phyloP scores from a whole-genome alignment of 306 rosid species.

The Prunus dulcis region DNA sequence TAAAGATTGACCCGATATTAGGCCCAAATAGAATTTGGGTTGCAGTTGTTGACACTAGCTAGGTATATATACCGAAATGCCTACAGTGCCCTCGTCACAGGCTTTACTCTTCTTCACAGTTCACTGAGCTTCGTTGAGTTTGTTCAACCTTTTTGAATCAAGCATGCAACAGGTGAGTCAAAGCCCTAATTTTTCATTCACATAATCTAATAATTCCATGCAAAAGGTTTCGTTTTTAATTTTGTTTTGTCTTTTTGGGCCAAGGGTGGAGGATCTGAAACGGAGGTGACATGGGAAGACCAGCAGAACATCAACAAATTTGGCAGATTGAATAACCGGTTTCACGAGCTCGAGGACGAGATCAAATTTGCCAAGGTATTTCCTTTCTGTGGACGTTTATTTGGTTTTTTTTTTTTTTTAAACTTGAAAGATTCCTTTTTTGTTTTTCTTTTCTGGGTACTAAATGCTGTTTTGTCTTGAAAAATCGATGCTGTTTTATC shows the following conservation, averaged over 20 bases:
- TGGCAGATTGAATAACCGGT: constrained; percentile 80
- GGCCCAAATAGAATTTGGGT: neutral
- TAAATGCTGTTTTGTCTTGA: neutral
- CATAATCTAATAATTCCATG: neutral
- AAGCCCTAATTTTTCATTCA: neutral
- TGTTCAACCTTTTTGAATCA: constrained; percentile 6
- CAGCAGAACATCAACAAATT: constrained; percentile 87
- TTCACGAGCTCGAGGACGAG: constrained; percentile 93
- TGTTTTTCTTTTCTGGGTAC: neutral
- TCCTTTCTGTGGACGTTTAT: neutral
- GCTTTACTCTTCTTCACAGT: neutral
- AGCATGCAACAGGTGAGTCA: constrained; percentile 35
- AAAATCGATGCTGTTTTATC: neutral
- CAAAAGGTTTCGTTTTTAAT: neutral
- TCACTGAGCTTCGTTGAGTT: neutral
- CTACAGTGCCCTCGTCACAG: neutral
- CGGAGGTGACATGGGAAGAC: constrained; percentile 88
- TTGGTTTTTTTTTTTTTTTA: neutral
- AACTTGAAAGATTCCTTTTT: neutral
- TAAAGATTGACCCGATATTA: neutral
- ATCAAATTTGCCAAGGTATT: constrained; percentile 71
- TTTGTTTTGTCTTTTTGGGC: neutral
- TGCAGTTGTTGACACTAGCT: neutral
- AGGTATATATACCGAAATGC: neutral
- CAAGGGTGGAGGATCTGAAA: constrained; percentile 80